Percentiles rank a stretch among this genome's conserved stretches.
phyloP scores from a whole-genome alignment of 441 rosid species.

The Biscutella laevigata region DNA sequence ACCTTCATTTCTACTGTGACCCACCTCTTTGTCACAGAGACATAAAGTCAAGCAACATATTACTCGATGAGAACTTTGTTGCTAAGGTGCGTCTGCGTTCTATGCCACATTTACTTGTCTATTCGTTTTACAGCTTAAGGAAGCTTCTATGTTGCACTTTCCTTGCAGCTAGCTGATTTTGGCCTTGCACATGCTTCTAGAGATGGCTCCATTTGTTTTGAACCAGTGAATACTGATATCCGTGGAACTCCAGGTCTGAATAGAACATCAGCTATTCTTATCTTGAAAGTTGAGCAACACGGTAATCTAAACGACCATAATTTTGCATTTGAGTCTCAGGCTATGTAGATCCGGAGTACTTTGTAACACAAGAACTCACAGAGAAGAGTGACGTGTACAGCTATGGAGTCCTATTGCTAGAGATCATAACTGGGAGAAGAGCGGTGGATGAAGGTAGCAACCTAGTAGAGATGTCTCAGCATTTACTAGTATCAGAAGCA shows the following conservation, averaged over 20 bases:
- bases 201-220: slow-evolving; percentile 78
- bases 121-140: not conserved
- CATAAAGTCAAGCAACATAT: slow-evolving; percentile 88
- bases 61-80: slow-evolving; percentile 74
- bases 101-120: not conserved
- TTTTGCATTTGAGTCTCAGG: slow-evolving; percentile 51
- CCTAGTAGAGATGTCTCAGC: slow-evolving; percentile 66
- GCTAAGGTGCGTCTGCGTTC: slow-evolving; percentile 55
- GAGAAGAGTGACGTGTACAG: slow-evolving; percentile 86
- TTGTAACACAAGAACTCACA: slow-evolving; percentile 70
- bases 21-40: slow-evolving; percentile 97
- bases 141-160: too few relatives aligned
- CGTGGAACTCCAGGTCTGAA: slow-evolving; percentile 92
- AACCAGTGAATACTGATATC: slow-evolving; percentile 73
- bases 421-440: slow-evolving; percentile 63
- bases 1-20: slow-evolving; percentile 92
- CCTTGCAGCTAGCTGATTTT: slow-evolving; percentile 93
- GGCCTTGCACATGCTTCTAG: slow-evolving; percentile 90
- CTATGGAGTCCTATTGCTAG: slow-evolving; percentile 75
- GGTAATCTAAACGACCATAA: slow-evolving; percentile 4
- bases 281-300: not conserved
- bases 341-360: slow-evolving; percentile 91
- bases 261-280: not conserved
- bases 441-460: slow-evolving; percentile 71
- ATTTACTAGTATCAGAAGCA: slow-evolving; percentile 45